These are phyloP conservation scores for Leccinum rimulosum DNA, from an alignment of 768 basidiomycete genomes.

Conservation along the genomic window DNA sequence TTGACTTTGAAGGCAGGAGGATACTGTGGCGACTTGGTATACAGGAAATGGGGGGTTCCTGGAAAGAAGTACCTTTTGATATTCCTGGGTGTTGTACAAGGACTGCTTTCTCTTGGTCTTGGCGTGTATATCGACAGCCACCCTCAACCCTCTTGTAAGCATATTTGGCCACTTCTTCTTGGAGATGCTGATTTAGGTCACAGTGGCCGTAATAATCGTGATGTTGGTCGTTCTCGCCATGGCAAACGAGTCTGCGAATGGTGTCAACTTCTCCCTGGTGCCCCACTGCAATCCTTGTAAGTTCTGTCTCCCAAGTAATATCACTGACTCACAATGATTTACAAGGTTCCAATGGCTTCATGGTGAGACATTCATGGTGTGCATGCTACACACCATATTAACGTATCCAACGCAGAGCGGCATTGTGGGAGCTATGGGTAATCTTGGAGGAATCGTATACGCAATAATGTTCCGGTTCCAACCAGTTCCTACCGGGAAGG, in stretches of 20 bases:
- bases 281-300: slow-evolving; percentile 47
- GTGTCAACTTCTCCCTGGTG: slow-evolving; percentile 49
- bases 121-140: slow-evolving; percentile 42
- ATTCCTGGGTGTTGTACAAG: slow-evolving; percentile 43
- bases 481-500: slow-evolving; percentile 36
- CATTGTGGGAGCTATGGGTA: slow-evolving; percentile 39
- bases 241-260: slow-evolving; percentile 45
- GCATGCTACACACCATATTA: neutral
- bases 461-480: slow-evolving; percentile 50
- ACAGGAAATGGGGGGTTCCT: slow-evolving; percentile 38
- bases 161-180: neutral
- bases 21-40: slow-evolving; percentile 45
- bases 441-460: slow-evolving; percentile 47
- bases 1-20: slow-evolving; percentile 31
- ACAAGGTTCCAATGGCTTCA: slow-evolving; percentile 33
- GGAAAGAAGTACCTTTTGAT: slow-evolving; percentile 51
- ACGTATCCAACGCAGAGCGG: slow-evolving; percentile 23
- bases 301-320: slow-evolving; percentile 4
- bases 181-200: neutral
- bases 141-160: slow-evolving; percentile 19
- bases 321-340: neutral
- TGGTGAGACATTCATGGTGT: slow-evolving; percentile 20
- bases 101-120: slow-evolving; percentile 40
- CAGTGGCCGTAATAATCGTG: slow-evolving; percentile 36
- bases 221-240: slow-evolving; percentile 39